phyloP scores from a whole-genome alignment of 1,284 basidiomycete species.

The Moesziomyces globuligerus region DNA sequence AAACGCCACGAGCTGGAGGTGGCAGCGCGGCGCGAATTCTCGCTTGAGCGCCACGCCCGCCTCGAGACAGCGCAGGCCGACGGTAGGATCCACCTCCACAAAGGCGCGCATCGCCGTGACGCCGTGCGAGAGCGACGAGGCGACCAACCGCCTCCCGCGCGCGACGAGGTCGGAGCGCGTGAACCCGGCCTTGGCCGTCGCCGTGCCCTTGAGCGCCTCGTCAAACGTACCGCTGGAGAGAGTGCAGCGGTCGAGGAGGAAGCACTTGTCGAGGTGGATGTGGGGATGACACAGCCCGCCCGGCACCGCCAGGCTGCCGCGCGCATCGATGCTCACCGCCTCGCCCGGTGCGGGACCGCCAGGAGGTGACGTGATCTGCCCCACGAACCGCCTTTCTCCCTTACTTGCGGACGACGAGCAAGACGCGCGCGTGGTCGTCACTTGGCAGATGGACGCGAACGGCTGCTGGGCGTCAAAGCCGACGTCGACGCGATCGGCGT shows the following conservation, averaged over 20 bases:
- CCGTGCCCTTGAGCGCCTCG: slow-evolving; percentile 39
- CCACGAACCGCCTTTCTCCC: slow-evolving; percentile 1
- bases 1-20: slow-evolving; percentile 39
- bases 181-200: slow-evolving; percentile 25
- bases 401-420: background rate
- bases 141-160: slow-evolving; percentile 26
- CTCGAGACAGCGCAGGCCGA: slow-evolving; percentile 26
- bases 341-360: background rate
- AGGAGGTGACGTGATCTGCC: background rate
- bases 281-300: slow-evolving; percentile 48
- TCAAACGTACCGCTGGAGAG: slow-evolving; percentile 28
- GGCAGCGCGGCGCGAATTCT: slow-evolving; percentile 8
- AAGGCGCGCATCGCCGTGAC: slow-evolving; percentile 41
- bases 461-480: slow-evolving; percentile 2
- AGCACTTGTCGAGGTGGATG: slow-evolving; percentile 52
- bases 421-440: background rate
- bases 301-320: slow-evolving; percentile 27
- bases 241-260: slow-evolving; percentile 23
- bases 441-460: slow-evolving; percentile 3
- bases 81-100: slow-evolving; percentile 51
- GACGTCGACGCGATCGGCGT: background rate
- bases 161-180: slow-evolving; percentile 10
- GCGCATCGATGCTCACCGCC: slow-evolving; percentile 17
- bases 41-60: slow-evolving; percentile 20
- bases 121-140: slow-evolving; percentile 33